These are phyloP conservation scores for Blastobotrys proliferans DNA, from an alignment of 1,139 yeast genomes.

Conservation along the genomic window DNA sequence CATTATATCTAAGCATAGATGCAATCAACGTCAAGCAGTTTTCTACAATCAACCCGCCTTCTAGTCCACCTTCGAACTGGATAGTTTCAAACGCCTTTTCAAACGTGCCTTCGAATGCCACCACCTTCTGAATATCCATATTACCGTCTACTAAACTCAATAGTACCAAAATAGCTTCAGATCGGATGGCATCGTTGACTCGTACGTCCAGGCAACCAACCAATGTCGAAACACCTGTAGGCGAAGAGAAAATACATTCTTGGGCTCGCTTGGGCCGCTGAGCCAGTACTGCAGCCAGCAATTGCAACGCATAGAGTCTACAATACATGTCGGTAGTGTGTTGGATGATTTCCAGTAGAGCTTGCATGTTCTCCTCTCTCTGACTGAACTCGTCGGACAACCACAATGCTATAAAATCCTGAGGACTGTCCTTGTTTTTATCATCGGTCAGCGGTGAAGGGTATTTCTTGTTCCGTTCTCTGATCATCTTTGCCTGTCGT, in stretches of 20 bases:
- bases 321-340: constrained; percentile 63
- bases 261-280: constrained; percentile 73
- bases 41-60: constrained; percentile 87
- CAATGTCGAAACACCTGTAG: constrained; percentile 74
- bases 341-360: constrained; percentile 54
- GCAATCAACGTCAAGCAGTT: constrained; percentile 78
- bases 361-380: constrained; percentile 49
- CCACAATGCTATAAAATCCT: constrained; percentile 88
- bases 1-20: constrained; percentile 73
- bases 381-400: constrained; percentile 89
- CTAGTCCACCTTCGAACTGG: constrained; percentile 81
- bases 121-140: constrained; percentile 83
- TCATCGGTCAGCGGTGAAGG: constrained; percentile 28
- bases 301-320: constrained; percentile 73
- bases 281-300: constrained; percentile 77
- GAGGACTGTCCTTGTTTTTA: constrained; percentile 5
- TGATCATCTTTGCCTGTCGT: constrained; percentile 16
- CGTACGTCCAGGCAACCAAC: constrained; percentile 49
- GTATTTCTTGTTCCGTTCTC: constrained; percentile 42
- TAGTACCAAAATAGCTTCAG: constrained; percentile 74
- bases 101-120: constrained; percentile 92
- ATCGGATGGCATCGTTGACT: constrained; percentile 78
- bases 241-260: constrained; percentile 66
- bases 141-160: constrained; percentile 80
- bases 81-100: constrained; percentile 75